Conservation (phyloP, 2,329 filamentous ascomycete species). For the Fusarium duplospermum region DNA sequence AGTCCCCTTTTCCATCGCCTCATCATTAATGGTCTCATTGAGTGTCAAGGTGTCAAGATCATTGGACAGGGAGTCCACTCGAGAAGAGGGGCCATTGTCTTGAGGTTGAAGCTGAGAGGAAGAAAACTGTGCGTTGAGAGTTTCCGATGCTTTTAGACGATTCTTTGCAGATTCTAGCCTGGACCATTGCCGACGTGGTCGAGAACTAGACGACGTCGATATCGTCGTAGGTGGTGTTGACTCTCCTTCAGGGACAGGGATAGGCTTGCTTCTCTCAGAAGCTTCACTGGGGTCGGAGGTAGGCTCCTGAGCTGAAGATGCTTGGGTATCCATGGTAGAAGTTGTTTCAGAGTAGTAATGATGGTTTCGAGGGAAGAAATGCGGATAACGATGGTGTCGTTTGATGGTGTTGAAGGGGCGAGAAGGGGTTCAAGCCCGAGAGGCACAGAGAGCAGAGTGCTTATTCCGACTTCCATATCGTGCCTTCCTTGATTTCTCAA, state of each 20-base stretch:
- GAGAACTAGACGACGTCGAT: background rate
- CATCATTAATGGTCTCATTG: background rate
- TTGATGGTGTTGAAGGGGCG: background rate
- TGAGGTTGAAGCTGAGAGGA: background rate
- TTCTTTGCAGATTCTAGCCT: background rate
- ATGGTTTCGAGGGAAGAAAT: background rate
- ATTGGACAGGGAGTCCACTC: background rate
- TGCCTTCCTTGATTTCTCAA: background rate
- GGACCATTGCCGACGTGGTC: background rate
- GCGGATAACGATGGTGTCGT: background rate
- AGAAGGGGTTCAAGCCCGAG: background rate
- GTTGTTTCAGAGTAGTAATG: background rate
- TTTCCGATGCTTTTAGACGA: background rate
- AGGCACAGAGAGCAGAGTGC: background rate
- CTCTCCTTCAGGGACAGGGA: background rate
- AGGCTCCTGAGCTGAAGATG: background rate
- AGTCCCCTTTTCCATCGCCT: background rate
- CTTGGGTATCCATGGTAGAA: background rate
- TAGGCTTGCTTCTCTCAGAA: background rate
- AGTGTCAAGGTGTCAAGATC: background rate
- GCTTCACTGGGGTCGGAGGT: background rate
- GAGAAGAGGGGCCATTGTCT: background rate
- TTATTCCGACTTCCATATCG: background rate
- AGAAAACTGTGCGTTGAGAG: background rate
- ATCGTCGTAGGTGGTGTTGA: background rate